A percentile compares a stretch with the other conserved stretches of the same genome.
Conservation (phyloP, 2,329 filamentous ascomycete genomes). For the Aspergillaceae sp. region DNA sequence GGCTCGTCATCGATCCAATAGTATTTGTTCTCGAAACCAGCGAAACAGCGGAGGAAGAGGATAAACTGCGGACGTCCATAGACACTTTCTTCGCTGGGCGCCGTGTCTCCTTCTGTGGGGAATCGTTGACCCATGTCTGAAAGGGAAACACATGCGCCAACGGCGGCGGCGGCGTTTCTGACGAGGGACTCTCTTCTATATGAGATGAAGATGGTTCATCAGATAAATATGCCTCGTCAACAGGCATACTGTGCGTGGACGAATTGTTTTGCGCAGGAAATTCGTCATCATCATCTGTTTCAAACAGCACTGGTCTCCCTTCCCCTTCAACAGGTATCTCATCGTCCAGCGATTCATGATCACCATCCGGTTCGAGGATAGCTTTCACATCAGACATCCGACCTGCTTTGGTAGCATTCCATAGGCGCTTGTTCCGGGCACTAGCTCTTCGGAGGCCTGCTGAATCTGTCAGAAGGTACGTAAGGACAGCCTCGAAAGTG, state of each 20-base stretch:
- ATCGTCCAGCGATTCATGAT: conserved; percentile 31
- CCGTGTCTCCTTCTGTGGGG: conserved; percentile 33
- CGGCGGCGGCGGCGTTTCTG: conserved; percentile 20
- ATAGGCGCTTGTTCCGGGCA: conserved; percentile 72
- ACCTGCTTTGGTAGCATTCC: conserved; percentile 76
- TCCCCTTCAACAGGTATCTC: conserved; percentile 32
- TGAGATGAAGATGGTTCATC: not conserved
- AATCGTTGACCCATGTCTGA: conserved; percentile 49
- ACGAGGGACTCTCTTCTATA: not conserved
- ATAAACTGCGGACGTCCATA: conserved; percentile 82
- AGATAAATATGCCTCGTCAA: conserved; percentile 1
- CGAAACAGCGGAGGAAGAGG: conserved; percentile 75
- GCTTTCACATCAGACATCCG: conserved; percentile 64
- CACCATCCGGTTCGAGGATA: conserved; percentile 65
- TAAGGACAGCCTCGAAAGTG: conserved; percentile 87
- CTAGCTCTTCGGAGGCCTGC: conserved; percentile 74
- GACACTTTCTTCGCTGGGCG: conserved; percentile 69
- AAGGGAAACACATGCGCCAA: conserved; percentile 90
- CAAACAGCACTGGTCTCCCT: conserved; percentile 21
- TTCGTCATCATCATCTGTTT: conserved; percentile 28
- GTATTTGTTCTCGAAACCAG: conserved; percentile 73
- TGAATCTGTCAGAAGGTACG: conserved; percentile 78
- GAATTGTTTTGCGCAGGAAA: conserved; percentile 12
- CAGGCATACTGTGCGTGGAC: conserved; percentile 14
- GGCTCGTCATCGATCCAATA: conserved; percentile 62